A percentile compares a stretch with the other conserved stretches of the same genome.
These are phyloP conservation scores for Apiospora rasikravindrae DNA, from an alignment of 2,329 filamentous ascomycete genomes.

Conservation along the genomic window DNA sequence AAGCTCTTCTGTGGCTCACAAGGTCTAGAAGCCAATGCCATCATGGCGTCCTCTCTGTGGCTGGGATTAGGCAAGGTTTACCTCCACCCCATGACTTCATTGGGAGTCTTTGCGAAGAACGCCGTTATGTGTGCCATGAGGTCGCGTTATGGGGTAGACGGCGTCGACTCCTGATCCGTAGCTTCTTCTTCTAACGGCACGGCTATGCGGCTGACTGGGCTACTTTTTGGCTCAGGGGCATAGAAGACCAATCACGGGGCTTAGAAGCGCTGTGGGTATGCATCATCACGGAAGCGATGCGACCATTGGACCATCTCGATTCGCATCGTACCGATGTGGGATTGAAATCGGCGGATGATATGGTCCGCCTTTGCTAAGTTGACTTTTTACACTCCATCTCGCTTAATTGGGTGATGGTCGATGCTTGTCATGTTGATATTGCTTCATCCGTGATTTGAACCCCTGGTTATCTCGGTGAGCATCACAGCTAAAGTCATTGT, in stretches of 20 bases:
- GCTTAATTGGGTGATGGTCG: background rate
- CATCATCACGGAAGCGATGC: too few relatives aligned
- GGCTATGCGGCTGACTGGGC: background rate
- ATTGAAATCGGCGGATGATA: too few relatives aligned
- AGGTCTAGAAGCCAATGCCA: background rate
- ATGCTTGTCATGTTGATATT: too few relatives aligned
- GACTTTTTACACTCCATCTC: background rate
- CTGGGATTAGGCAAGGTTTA: background rate
- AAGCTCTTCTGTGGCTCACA: background rate
- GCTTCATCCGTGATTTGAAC: too few relatives aligned
- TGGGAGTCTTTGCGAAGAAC: background rate
- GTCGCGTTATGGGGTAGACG: background rate
- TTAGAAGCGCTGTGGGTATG: background rate
- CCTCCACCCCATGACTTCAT: conserved; percentile 1
- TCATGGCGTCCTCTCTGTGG: background rate
- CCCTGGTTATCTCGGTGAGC: too few relatives aligned
- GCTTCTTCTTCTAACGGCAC: background rate
- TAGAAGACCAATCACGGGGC: background rate
- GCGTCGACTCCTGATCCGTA: background rate
- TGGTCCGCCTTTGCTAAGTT: background rate
- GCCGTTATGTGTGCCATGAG: background rate
- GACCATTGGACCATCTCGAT: background rate
- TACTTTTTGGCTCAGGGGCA: background rate
- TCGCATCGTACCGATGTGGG: too few relatives aligned
- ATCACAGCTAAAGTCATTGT: too few relatives aligned